Conservation (phyloP, 2,329 filamentous ascomycete species). For the Xylariaceae sp. region DNA sequence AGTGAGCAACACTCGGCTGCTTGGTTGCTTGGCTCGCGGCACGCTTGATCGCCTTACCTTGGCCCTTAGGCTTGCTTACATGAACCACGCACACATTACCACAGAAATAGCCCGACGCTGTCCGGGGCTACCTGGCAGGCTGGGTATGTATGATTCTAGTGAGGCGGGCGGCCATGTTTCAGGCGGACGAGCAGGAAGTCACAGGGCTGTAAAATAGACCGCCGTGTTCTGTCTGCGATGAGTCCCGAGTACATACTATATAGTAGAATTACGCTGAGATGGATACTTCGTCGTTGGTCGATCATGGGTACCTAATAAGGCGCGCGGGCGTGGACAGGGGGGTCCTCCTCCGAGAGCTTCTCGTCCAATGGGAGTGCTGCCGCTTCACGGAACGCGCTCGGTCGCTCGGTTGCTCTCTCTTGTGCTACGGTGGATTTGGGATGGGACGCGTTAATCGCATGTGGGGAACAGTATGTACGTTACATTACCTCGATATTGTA, state of each 20-base stretch:
- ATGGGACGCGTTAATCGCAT: conserved; percentile 29
- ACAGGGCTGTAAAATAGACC: conserved; percentile 7
- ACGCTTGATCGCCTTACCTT: conserved; percentile 12
- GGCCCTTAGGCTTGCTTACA: no score
- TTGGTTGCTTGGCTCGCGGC: conserved; percentile 7
- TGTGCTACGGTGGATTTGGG: conserved; percentile 24
- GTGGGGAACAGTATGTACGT: no score
- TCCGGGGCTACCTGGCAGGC: neutral
- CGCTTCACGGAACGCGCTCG: conserved; percentile 30
- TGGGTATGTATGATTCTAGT: neutral
- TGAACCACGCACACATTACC: conserved; percentile 10
- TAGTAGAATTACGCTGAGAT: no score
- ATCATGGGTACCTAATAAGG: no score
- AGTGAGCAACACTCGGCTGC: no score
- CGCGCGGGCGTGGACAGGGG: conserved; percentile 23
- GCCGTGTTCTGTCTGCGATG: conserved; percentile 20
- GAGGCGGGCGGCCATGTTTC: conserved; percentile 20
- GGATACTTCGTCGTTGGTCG: no score
- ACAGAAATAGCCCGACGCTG: neutral
- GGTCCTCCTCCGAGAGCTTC: conserved; percentile 16
- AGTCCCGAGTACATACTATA: conserved; percentile 15
- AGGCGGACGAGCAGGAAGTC: conserved; percentile 17
- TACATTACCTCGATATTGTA: no score
- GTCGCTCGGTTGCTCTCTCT: conserved; percentile 24
- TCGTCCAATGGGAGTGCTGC: conserved; percentile 28